Evolutionary conservation across 192 early-diverging fungal species (phyloP).

Genomic region (Chytriomyces hyalinus): DNA sequence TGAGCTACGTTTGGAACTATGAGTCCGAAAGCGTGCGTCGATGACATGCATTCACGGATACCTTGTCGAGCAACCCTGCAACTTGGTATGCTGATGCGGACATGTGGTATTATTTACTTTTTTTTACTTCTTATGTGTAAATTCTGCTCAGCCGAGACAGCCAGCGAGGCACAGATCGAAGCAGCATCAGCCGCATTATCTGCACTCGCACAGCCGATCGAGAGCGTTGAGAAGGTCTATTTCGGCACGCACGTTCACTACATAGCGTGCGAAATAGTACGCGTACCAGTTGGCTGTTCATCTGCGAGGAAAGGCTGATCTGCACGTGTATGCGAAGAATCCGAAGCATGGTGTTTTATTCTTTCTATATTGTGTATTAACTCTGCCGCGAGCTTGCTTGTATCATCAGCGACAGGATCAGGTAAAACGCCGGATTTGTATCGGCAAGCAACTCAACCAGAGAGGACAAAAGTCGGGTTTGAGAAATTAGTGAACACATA

Average conservation of each 20-base stretch:
- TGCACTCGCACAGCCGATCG: background rate
- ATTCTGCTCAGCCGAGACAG: background rate
- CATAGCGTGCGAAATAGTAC: background rate
- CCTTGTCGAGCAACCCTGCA: background rate
- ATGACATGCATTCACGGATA: background rate
- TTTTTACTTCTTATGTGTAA: background rate
- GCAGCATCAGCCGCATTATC: background rate
- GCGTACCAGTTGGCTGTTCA: background rate
- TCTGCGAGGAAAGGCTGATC: background rate
- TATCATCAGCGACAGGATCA: too few species aligned
- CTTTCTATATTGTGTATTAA: too few species aligned
- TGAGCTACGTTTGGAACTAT: slow-evolving; percentile 46
- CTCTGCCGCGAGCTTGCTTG: too few species aligned
- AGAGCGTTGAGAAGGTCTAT: background rate
- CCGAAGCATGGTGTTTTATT: background rate
- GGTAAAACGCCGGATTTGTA: too few species aligned
- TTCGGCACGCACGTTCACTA: background rate
- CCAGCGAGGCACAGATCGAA: background rate
- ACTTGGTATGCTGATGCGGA: background rate
- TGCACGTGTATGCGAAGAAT: background rate
- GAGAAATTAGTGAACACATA: too few species aligned
- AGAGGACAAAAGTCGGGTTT: too few species aligned
- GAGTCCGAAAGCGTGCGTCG: background rate
- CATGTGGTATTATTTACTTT: background rate
- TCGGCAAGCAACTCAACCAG: too few species aligned